phyloP scores from a whole-genome alignment of 192 early-diverging fungal species.

The Podila epicladia region DNA sequence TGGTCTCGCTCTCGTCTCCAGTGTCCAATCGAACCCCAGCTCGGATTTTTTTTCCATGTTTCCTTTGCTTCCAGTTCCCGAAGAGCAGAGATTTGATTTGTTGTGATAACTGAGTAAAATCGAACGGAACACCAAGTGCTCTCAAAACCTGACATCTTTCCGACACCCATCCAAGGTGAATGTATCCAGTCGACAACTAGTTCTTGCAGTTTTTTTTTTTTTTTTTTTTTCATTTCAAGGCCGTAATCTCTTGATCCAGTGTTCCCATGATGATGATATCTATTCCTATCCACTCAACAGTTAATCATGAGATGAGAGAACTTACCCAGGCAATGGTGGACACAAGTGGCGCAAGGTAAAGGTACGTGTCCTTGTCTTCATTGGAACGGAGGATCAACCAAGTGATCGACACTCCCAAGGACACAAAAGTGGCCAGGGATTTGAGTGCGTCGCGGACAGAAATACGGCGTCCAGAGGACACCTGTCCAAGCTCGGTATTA shows the following conservation, averaged over 20 bases:
- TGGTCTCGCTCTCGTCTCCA: too few relatives aligned
- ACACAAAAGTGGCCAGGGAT: slow-evolving; percentile 16
- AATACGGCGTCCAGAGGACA: slow-evolving; percentile 36
- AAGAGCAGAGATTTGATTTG: too few relatives aligned
- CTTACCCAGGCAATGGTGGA: slow-evolving; percentile 42
- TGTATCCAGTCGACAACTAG: too few relatives aligned
- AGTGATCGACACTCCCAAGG: slow-evolving; percentile 21
- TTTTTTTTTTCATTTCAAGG: too few relatives aligned
- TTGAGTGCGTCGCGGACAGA: slow-evolving; percentile 40
- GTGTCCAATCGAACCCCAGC: too few relatives aligned
- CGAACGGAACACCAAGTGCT: too few relatives aligned
- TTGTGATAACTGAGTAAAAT: too few relatives aligned
- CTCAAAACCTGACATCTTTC: too few relatives aligned
- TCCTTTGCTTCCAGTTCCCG: too few relatives aligned
- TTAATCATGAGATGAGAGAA: neutral
- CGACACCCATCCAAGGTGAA: too few relatives aligned
- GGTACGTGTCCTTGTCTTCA: slow-evolving; percentile 32
- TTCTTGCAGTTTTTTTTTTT: too few relatives aligned
- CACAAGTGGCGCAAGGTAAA: slow-evolving; percentile 32
- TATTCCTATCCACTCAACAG: neutral
- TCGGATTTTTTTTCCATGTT: too few relatives aligned
- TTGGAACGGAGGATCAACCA: slow-evolving; percentile 27
- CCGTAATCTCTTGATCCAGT: neutral
- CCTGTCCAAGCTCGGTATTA: slow-evolving; percentile 30
- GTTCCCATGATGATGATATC: neutral